Evolutionary conservation across 768 basidiomycete genomes (phyloP).

Genomic region (Calocybe indica): DNA sequence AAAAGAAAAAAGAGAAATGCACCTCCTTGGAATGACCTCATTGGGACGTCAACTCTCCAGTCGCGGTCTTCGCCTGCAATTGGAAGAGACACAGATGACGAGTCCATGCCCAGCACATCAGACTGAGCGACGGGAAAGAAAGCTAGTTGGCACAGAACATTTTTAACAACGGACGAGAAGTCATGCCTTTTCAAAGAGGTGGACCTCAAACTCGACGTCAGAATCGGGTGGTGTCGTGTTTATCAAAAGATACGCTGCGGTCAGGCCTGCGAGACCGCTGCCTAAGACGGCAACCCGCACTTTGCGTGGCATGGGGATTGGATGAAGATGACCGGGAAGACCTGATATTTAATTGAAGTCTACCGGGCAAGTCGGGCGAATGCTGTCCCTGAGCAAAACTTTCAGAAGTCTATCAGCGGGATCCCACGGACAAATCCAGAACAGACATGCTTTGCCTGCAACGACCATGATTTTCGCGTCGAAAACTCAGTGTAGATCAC

Average conservation of each 20-base stretch:
- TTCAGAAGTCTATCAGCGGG: too few relatives aligned
- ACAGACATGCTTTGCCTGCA: too few relatives aligned
- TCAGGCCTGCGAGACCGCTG: conserved; percentile 68
- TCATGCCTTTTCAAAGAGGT: conserved; percentile 69
- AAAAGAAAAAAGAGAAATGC: conserved; percentile 11
- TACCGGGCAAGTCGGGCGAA: too few relatives aligned
- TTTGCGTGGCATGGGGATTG: conserved; percentile 23
- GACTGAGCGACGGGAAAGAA: conserved; percentile 30
- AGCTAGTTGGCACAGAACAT: not conserved
- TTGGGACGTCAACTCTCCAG: conserved; percentile 71
- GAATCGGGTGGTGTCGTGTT: conserved; percentile 20
- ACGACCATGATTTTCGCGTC: too few relatives aligned
- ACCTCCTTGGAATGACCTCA: conserved; percentile 82
- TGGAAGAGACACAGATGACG: conserved; percentile 46
- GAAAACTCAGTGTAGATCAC: too few relatives aligned
- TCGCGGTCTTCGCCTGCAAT: conserved; percentile 27
- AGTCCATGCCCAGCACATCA: conserved; percentile 60
- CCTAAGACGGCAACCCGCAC: conserved; percentile 68
- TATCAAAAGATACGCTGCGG: conserved; percentile 55
- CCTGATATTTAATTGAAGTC: not conserved
- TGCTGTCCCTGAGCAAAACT: too few relatives aligned
- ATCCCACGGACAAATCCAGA: too few relatives aligned
- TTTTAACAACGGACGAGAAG: not conserved
- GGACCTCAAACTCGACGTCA: conserved; percentile 54
- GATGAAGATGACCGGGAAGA: not conserved